Evolutionary conservation across 2,329 filamentous ascomycete species (phyloP), one percentile per base, ranked within the genome.

Genomic region (Tolypocladium ovalisporum): DNA sequence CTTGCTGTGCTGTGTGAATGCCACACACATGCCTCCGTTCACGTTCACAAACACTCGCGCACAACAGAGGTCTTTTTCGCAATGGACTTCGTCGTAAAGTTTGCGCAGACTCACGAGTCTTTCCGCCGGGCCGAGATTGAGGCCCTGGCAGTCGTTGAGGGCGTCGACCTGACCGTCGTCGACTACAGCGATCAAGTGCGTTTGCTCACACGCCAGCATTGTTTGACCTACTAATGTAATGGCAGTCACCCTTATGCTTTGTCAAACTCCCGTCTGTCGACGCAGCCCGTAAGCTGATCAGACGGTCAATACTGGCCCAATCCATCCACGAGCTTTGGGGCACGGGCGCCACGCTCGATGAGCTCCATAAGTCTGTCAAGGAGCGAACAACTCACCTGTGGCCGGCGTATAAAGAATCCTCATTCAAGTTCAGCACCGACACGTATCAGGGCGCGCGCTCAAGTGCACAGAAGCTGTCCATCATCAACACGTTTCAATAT

Each of bases 261-360:
- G 79, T 96, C 55, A 79, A 78, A 54, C 78, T 97, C 17, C 78
- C 81, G 40, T 84, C 88, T 47, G 77, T 80, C 61, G 76, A 79
- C 27, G 82, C 83, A 27, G 91, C 91, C 8, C 77, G 77, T 54
- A 75, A 75, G 10, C 78, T 97, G 27, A 79, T 95, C 54, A 76
- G 79, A 54, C 87, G 93, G 61, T 90, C 89, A 52, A 88, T 97
- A 63, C 80, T 97, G 54, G 84, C 85, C 29, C 89, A 91, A 72
- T 85, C 83, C 52, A 88, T 97, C 62, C 89, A 94, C 75, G 90
- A 95, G 68, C 82, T 97, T 61, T 97, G 94, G 93, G 93, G 88
- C 22, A 75, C 77, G 39, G 92, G 88, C 17, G 66, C 74, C 13
- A 84, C 79, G 52, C 86, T 95, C 65, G 75, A 83, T 3, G 76